phyloP scores from a whole-genome alignment of 2,329 filamentous ascomycete genomes.

The Pseudocercospora cruenta region DNA sequence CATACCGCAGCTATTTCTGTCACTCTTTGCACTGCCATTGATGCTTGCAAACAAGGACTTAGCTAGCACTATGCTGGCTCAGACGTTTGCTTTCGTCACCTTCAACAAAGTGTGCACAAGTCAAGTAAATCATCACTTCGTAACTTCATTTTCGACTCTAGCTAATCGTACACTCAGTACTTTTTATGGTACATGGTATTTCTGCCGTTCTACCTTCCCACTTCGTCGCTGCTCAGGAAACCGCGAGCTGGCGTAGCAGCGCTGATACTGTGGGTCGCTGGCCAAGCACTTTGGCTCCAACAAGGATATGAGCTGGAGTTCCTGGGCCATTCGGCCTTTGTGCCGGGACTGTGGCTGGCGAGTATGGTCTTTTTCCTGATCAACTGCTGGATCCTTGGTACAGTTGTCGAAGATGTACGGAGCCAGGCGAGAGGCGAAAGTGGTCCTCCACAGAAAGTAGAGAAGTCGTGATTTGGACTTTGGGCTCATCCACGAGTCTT shows the following conservation, averaged over 20 bases:
- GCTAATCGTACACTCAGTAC: slow-evolving; percentile 63
- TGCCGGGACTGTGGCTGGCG: slow-evolving; percentile 78
- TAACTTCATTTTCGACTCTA: background rate
- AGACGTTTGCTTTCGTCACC: slow-evolving; percentile 95
- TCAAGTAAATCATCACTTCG: slow-evolving; percentile 64
- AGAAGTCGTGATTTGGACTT: slow-evolving; percentile 20
- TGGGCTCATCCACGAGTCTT: background rate
- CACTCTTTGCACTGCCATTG: slow-evolving; percentile 74
- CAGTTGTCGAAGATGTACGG: slow-evolving; percentile 71
- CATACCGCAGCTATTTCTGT: slow-evolving; percentile 81
- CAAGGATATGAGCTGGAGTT: slow-evolving; percentile 57
- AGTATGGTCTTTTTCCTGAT: slow-evolving; percentile 79
- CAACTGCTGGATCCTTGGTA: slow-evolving; percentile 84
- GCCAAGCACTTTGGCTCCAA: slow-evolving; percentile 62
- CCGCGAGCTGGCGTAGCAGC: slow-evolving; percentile 67
- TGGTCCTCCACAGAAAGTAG: background rate
- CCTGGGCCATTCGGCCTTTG: slow-evolving; percentile 78
- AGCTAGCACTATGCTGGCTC: slow-evolving; percentile 82
- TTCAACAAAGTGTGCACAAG: slow-evolving; percentile 99
- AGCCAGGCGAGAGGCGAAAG: background rate
- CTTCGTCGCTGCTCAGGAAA: slow-evolving; percentile 69
- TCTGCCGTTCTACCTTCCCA: slow-evolving; percentile 84
- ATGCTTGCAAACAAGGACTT: slow-evolving; percentile 79
- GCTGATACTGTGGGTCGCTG: slow-evolving; percentile 71
- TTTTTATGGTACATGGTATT: slow-evolving; percentile 98